Evolutionary conservation across 192 early-diverging fungal genomes (phyloP), one percentile per base, ranked within the genome.

Genomic region (Podila minutissima): DNA sequence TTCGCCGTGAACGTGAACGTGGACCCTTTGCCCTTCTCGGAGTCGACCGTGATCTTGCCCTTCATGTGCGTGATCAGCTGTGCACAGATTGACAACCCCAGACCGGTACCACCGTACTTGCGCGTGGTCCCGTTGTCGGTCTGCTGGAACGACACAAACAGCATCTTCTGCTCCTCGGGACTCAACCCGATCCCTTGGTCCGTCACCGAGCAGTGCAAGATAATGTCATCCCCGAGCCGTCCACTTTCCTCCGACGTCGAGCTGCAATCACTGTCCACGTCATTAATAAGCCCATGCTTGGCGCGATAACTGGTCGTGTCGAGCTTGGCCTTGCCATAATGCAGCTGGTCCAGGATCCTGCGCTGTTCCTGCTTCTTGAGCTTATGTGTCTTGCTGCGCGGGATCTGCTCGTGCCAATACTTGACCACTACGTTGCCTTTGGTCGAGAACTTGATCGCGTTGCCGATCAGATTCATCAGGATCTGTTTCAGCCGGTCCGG

Each of bases 391-490:
- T 33, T 32, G 17, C 22, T 58, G 22, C 55, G 55, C 11, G 31
- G 33, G n/a, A 17, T 26, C 12, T 12, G 9, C 57, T 68, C 62
- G 28, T 81, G 77, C 77, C 77, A 81, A 22, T 81, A 81, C 19
- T 69, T 72, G 62, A 81, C 62, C 32, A 81, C 71, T 0, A 81
- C 71, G 28, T 50, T 73, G 4, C 77, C 77, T 6, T 61, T 17
- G 50, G 67, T 69, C 19, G 77, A 81, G 35, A 81, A 87, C 75
- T 95, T 95, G 67, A 95, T 83, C 5, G 92, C 89, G 69, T 95
- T 95, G 37, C 90, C 90, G 4, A 92, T 86, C 33, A 95, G 74
- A 63, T 95, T 95, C 57, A 91, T 92, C 28, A 95, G 58, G 20
- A 94, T 85, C 79, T 95, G 94, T 35, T 90, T 84, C 32, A 93